These are phyloP conservation scores for Cenchrus americanus DNA, from an alignment of 176 grass and related monocot species.

Conservation along the genomic window DNA sequence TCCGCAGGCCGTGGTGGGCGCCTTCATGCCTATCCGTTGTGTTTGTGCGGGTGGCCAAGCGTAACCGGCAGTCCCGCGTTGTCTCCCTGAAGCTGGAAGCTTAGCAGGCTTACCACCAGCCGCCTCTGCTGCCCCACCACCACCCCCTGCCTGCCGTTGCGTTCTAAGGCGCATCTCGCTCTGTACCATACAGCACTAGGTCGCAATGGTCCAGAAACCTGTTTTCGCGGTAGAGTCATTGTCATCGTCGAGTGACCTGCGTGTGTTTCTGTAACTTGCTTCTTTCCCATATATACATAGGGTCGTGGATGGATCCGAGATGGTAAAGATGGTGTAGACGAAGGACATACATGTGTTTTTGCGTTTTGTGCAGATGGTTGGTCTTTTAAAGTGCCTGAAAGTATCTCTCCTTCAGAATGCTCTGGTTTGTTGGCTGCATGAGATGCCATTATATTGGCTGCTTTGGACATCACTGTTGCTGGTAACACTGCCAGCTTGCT, in stretches of 20 bases:
- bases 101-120: constrained; percentile 13
- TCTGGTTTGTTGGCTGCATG: background rate
- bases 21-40: constrained; percentile 78
- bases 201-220: constrained; percentile 8
- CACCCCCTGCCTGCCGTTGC: background rate
- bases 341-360: constrained; percentile 12
- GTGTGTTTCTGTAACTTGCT: constrained; percentile 47
- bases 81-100: constrained; percentile 90
- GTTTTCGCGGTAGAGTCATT: background rate
- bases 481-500: no score
- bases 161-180: background rate
- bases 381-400: background rate
- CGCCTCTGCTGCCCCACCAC: background rate
- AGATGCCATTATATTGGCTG: background rate
- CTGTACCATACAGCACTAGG: constrained; percentile 24
- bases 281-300: constrained; percentile 47
- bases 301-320: background rate
- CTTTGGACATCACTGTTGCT: background rate
- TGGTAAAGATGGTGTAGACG: constrained; percentile 15
- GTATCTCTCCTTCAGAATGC: background rate
- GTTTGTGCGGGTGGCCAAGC: constrained; percentile 77
- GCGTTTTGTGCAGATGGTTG: constrained; percentile 2
- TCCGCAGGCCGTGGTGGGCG: constrained; percentile 97
- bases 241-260: background rate
- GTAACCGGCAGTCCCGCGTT: constrained; percentile 79